These are phyloP conservation scores for Corallochytrium limacisporum DNA, from an alignment of 78 protist species.

Conservation along the genomic window DNA sequence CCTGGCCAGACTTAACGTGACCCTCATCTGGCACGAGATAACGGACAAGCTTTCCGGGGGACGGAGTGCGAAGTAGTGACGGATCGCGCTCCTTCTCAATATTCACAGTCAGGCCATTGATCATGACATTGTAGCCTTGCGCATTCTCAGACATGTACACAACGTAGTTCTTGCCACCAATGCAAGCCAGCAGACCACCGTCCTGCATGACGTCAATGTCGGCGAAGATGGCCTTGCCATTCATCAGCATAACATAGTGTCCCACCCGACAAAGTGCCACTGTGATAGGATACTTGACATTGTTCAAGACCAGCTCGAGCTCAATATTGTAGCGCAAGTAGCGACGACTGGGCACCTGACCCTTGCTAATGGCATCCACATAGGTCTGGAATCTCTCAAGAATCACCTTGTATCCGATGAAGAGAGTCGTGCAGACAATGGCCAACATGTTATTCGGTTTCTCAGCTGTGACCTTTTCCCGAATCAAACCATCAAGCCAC, in stretches of 20 bases:
- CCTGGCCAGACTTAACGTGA: conserved; percentile 47
- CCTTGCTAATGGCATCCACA: not conserved
- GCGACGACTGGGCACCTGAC: conserved; percentile 40
- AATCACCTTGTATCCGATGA: conserved; percentile 13
- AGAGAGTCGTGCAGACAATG: conserved; percentile 56
- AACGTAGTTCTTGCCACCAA: conserved; percentile 2
- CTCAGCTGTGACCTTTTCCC: conserved; percentile 9
- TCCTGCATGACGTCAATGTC: too few species aligned
- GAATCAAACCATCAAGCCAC: conserved; percentile 78
- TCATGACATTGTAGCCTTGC: conserved; percentile 13
- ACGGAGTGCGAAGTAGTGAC: conserved; percentile 47
- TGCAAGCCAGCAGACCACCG: too few species aligned
- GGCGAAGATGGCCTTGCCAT: not conserved
- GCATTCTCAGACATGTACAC: conserved; percentile 9
- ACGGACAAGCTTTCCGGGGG: conserved; percentile 82
- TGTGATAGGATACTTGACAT: conserved; percentile 47
- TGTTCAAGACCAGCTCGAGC: not conserved
- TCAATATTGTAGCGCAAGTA: too few species aligned
- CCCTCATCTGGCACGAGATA: conserved; percentile 65
- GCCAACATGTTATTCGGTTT: conserved; percentile 27
- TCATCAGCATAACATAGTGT: not conserved
- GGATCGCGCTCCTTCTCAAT: conserved; percentile 81
- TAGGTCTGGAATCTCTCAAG: not conserved
- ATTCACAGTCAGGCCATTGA: conserved; percentile 18
- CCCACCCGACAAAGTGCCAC: too few species aligned